These are phyloP conservation scores for Phytopythium mirpurense DNA, from an alignment of 352 stramenopile genomes.

Conservation along the genomic window DNA sequence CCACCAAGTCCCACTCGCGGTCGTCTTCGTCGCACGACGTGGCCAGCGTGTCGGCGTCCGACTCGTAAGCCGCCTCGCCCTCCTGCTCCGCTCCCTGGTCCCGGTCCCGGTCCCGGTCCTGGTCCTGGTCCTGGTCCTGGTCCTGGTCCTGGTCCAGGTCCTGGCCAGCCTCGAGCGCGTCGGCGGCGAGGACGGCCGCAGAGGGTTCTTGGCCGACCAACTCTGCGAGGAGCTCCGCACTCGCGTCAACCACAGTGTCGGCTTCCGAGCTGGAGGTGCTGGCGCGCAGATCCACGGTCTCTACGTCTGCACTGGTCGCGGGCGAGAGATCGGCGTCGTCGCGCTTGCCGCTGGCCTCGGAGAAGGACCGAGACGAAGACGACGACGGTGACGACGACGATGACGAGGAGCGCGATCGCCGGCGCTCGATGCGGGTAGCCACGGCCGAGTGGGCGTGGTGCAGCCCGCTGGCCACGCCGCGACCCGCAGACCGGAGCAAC, in stretches of 20 bases:
- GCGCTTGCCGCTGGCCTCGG: neutral
- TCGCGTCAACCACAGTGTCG: slow-evolving; percentile 4
- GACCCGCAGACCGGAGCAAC: slow-evolving; percentile 35
- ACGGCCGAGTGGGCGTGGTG: slow-evolving; percentile 36
- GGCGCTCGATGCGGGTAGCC: slow-evolving; percentile 43
- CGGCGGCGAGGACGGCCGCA: slow-evolving; percentile 11
- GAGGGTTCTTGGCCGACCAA: no score
- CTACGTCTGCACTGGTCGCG: slow-evolving; percentile 10
- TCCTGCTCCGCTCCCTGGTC: slow-evolving; percentile 3
- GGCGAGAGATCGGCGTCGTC: neutral
- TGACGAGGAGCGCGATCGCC: slow-evolving; percentile 22
- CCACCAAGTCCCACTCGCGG: slow-evolving; percentile 46
- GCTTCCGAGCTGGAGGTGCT: slow-evolving; percentile 9
- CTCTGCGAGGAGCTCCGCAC: neutral
- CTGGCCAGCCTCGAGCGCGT: slow-evolving; percentile 10
- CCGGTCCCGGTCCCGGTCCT: no score
- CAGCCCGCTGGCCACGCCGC: slow-evolving; percentile 39
- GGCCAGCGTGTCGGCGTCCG: slow-evolving; percentile 48
- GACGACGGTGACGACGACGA: neutral
- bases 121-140: no score
- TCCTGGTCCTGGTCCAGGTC: no score
- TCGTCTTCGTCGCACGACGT: slow-evolving; percentile 52
- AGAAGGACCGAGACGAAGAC: slow-evolving; percentile 3
- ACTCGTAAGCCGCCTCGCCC: slow-evolving; percentile 26
- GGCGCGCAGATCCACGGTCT: slow-evolving; percentile 26